Evolutionary conservation across 495 filamentous ascomycete genomes (phyloP).

Genomic region (Lasiosphaeria hispida): DNA sequence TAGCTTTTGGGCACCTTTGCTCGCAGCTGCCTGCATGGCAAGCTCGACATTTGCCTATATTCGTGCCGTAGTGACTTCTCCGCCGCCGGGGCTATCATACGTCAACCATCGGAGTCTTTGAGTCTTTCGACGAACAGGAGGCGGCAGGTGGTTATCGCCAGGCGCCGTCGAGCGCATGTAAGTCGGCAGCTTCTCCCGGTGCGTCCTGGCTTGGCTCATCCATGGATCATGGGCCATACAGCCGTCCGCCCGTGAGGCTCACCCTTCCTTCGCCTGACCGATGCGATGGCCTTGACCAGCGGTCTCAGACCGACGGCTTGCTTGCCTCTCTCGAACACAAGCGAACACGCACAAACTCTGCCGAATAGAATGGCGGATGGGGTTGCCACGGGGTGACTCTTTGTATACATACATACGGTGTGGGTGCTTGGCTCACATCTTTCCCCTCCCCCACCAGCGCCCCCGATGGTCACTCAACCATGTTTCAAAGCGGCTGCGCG

Average conservation of each 20-base stretch:
- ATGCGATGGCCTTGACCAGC: not conserved
- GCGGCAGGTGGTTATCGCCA: conserved; percentile 14
- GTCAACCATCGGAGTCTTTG: conserved; percentile 13
- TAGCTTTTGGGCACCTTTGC: not conserved
- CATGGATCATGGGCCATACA: too few relatives aligned
- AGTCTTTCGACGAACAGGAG: not conserved
- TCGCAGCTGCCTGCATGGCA: conserved; percentile 7
- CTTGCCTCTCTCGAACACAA: conserved; percentile 5
- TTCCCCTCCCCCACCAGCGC: too few relatives aligned
- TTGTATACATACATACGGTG: too few relatives aligned
- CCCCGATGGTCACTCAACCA: too few relatives aligned
- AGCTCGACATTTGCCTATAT: conserved; percentile 21
- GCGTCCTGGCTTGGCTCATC: not conserved
- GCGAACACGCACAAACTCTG: not conserved
- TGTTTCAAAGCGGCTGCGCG: too few relatives aligned
- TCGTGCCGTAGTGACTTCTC: conserved; percentile 13
- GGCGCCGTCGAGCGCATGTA: not conserved
- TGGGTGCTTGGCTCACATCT: too few relatives aligned
- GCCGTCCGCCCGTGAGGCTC: too few relatives aligned
- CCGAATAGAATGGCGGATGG: not conserved
- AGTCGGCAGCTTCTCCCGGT: not conserved
- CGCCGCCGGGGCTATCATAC: conserved; percentile 14
- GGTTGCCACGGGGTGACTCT: too few relatives aligned
- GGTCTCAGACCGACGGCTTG: conserved; percentile 7
- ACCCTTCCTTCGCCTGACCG: not conserved